A percentile compares a stretch with the other conserved stretches of the same genome.
phyloP scores from a whole-genome alignment of 768 basidiomycete genomes.

The Serendipita vermifera region DNA sequence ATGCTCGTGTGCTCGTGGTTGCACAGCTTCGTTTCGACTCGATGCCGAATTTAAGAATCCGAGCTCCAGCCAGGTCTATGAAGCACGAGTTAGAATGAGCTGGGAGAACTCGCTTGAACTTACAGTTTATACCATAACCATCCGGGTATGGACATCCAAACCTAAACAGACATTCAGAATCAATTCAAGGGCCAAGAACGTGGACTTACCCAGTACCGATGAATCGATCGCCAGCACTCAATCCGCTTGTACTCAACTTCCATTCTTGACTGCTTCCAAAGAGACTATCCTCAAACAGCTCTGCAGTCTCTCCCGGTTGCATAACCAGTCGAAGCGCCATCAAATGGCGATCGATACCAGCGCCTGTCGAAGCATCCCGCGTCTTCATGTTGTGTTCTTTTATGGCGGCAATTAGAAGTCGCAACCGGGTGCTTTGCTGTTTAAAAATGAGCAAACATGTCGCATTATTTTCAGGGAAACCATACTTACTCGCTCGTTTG shows the following conservation, averaged over 20 bases:
- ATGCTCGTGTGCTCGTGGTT: slow-evolving; percentile 53
- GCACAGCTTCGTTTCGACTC: slow-evolving; percentile 71
- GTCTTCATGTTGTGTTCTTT: slow-evolving; percentile 58
- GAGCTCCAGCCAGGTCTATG: slow-evolving; percentile 66
- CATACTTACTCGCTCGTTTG: slow-evolving; percentile 30
- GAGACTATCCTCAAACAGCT: slow-evolving; percentile 64
- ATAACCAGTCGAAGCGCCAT: slow-evolving; percentile 66
- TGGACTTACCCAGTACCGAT: slow-evolving; percentile 64
- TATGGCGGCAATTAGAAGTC: slow-evolving; percentile 53
- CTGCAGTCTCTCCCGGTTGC: slow-evolving; percentile 39
- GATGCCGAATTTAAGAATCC: slow-evolving; percentile 80
- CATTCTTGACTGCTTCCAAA: slow-evolving; percentile 66
- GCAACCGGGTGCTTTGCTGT: slow-evolving; percentile 28
- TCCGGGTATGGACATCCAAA: slow-evolving; percentile 73
- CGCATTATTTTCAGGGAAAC: background rate
- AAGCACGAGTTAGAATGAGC: slow-evolving; percentile 16
- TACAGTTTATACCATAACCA: slow-evolving; percentile 92
- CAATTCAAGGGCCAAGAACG: background rate
- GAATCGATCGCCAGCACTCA: slow-evolving; percentile 77
- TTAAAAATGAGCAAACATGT: background rate
- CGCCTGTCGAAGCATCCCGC: slow-evolving; percentile 64
- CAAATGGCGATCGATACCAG: slow-evolving; percentile 84
- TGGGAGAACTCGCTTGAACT: slow-evolving; percentile 21
- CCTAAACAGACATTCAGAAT: slow-evolving; percentile 24
- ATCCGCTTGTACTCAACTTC: slow-evolving; percentile 81